Conservation (phyloP, 2,329 filamentous ascomycete genomes). For the Taxawa tesnikishii region DNA sequence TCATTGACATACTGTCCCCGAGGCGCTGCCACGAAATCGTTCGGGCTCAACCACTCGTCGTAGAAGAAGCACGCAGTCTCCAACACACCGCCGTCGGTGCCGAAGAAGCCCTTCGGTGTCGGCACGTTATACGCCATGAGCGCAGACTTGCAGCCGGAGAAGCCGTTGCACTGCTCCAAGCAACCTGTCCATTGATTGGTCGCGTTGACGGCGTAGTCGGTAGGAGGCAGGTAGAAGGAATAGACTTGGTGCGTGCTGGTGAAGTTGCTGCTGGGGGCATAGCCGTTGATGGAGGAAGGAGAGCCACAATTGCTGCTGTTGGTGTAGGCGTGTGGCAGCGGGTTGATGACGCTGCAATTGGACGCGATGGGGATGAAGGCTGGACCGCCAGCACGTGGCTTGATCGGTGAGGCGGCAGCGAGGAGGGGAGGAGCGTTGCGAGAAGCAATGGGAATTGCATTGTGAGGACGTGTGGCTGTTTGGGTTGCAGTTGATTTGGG, state of each 20-base stretch:
- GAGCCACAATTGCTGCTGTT: conserved; percentile 8
- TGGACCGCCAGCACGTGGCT: conserved; percentile 23
- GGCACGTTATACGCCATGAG: conserved; percentile 25
- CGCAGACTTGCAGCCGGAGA: conserved; percentile 21
- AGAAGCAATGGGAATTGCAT: conserved; percentile 6
- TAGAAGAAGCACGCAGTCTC: conserved; percentile 25
- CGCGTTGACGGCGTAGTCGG: conserved; percentile 8
- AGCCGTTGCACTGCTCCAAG: conserved; percentile 28
- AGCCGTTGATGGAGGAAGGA: conserved; percentile 12
- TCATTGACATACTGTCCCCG: conserved; percentile 19
- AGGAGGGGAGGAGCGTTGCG: conserved; percentile 1
- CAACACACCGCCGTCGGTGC: conserved; percentile 17
- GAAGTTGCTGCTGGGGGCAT: conserved; percentile 15
- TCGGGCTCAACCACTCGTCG: conserved; percentile 12
- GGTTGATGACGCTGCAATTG: conserved; percentile 21
- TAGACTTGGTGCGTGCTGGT: conserved; percentile 16
- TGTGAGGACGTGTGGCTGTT: conserved; percentile 1
- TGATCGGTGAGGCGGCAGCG: conserved; percentile 3
- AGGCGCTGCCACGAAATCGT: conserved; percentile 18
- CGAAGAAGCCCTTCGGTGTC: conserved; percentile 21
- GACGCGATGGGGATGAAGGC: conserved; percentile 19
- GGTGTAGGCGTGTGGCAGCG: conserved; percentile 12
- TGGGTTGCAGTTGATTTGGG: not conserved
- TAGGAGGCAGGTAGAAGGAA: conserved; percentile 21
- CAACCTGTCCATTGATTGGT: conserved; percentile 18